These are phyloP conservation scores for Podospora fimiseda DNA, from an alignment of 495 filamentous ascomycete species.

Conservation along the genomic window DNA sequence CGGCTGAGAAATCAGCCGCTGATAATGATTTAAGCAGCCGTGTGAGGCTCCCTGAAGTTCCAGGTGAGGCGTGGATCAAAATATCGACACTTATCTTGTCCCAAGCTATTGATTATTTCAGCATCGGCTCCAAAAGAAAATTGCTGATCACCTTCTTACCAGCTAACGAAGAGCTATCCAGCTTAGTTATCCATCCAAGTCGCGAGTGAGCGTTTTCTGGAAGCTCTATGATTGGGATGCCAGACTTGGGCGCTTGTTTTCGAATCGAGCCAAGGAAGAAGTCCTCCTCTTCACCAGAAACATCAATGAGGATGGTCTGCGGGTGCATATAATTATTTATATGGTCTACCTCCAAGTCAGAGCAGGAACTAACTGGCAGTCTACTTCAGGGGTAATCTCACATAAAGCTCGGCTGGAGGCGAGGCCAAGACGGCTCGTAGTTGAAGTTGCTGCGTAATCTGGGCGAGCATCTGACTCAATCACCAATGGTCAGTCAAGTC, in stretches of 20 bases:
- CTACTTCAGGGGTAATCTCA: constrained; percentile 18
- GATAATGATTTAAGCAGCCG: constrained; percentile 66
- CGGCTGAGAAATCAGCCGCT: constrained; percentile 64
- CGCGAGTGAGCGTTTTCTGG: constrained; percentile 51
- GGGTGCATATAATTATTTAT: constrained; percentile 54
- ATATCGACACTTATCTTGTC: constrained; percentile 68
- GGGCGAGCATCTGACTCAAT: constrained; percentile 46
- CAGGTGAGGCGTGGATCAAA: constrained; percentile 62
- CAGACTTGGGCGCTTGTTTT: constrained; percentile 34
- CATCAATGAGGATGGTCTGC: constrained; percentile 49
- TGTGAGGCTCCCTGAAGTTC: constrained; percentile 64
- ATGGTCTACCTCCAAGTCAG: constrained; percentile 28
- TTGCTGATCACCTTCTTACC: constrained; percentile 36
- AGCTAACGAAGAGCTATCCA: constrained; percentile 64
- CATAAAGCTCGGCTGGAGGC: constrained; percentile 35
- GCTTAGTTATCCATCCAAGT: constrained; percentile 67
- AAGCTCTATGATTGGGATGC: constrained; percentile 58
- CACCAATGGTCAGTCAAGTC: neutral
- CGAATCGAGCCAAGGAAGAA: constrained; percentile 51
- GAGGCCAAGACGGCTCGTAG: constrained; percentile 43
- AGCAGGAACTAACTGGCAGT: neutral
- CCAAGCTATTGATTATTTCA: constrained; percentile 53
- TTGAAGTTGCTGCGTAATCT: constrained; percentile 44
- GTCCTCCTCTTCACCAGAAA: constrained; percentile 41
- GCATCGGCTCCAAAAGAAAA: neutral